Evolutionary conservation across 1,139 yeast genomes (phyloP).

Genomic region (Zhuliangozyma blackwelliae): DNA sequence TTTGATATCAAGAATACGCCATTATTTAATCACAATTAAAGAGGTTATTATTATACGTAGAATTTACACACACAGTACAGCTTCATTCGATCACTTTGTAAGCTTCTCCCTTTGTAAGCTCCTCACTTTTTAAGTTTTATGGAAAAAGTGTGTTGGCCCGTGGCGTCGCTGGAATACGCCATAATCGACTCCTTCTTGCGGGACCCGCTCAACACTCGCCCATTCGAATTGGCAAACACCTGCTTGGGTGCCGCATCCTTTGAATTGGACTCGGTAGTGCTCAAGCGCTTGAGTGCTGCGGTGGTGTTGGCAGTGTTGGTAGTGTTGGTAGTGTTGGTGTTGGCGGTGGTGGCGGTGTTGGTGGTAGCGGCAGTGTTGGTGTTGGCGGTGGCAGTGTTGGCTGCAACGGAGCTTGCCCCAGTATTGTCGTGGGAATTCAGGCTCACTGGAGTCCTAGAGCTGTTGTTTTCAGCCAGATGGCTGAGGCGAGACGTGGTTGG

Average conservation of each 20-base stretch:
- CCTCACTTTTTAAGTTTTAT: conserved; percentile 31
- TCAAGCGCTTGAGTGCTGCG: conserved; percentile 5
- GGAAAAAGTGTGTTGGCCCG: conserved; percentile 39
- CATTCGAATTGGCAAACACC: conserved; percentile 19
- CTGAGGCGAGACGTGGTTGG: conserved; percentile 12
- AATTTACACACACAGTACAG: no score
- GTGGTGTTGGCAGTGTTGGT: conserved; percentile 4
- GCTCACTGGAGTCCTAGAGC: neutral
- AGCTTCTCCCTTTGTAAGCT: no score
- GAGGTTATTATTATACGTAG: no score
- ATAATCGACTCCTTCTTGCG: conserved; percentile 28
- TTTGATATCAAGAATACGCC: no score
- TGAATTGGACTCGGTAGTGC: no score
- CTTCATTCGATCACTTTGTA: no score
- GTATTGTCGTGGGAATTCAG: no score
- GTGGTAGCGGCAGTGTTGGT: neutral
- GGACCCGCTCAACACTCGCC: conserved; percentile 23
- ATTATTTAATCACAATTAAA: no score
- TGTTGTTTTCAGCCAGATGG: neutral
- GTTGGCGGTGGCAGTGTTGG: conserved; percentile 1
- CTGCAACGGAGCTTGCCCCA: neutral
- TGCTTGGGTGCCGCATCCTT: conserved; percentile 14
- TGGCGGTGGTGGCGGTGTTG: conserved; percentile 3
- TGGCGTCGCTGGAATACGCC: conserved; percentile 42
- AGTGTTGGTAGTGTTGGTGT: neutral